These are phyloP conservation scores for Aureobasidium vineae DNA, from an alignment of 2,329 filamentous ascomycete genomes.

Conservation along the genomic window DNA sequence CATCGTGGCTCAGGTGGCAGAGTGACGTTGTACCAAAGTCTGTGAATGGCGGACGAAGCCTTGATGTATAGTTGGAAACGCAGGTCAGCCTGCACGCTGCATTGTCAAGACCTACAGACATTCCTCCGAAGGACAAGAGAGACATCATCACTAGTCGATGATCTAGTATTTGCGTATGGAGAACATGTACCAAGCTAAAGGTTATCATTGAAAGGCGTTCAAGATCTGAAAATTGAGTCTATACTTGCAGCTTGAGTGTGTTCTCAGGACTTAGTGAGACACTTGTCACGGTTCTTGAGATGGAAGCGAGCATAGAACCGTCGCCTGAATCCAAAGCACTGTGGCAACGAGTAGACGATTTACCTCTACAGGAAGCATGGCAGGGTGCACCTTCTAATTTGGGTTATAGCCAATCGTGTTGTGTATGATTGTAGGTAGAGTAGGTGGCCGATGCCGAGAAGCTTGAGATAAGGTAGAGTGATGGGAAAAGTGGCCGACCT, in stretches of 20 bases:
- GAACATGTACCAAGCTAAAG: neutral
- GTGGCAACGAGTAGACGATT: neutral
- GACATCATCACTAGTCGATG: neutral
- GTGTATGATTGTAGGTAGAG: neutral
- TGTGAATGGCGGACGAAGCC: neutral
- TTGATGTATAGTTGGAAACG: neutral
- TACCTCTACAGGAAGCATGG: neutral
- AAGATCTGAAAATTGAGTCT: neutral
- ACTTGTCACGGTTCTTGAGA: neutral
- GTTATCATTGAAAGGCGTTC: neutral
- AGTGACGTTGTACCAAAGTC: conserved; percentile 3
- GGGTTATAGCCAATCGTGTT: neutral
- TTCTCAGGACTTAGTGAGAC: neutral
- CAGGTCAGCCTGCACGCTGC: conserved; percentile 6
- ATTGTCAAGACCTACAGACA: neutral
- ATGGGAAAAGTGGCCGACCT: neutral
- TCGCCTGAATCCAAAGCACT: neutral
- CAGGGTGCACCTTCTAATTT: neutral
- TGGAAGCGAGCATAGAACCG: neutral
- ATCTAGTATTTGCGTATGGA: neutral
- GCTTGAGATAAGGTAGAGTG: neutral
- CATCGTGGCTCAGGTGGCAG: neutral
- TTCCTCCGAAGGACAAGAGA: neutral
- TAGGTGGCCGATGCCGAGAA: neutral
- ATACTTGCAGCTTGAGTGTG: neutral